A percentile compares a stretch with the other conserved stretches of the same genome.
Evolutionary conservation across 73 alveolate genomes (phyloP).

Genomic region (Paramecium tetraurelia): DNA sequence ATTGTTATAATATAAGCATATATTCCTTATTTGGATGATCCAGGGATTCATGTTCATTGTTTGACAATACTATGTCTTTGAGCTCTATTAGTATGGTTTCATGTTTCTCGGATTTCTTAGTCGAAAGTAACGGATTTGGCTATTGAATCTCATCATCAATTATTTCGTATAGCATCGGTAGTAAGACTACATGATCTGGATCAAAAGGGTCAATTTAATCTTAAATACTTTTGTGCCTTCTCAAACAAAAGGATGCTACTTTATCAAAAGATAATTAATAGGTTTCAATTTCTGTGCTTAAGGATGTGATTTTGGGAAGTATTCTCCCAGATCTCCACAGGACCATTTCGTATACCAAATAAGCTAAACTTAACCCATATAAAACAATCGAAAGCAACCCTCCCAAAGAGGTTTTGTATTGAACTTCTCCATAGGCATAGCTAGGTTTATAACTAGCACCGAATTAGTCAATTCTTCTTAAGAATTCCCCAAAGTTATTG

Average conservation of each 20-base stretch:
- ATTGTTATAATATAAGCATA: background rate
- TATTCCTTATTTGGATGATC: background rate
- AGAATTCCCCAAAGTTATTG: background rate
- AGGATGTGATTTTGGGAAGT: background rate
- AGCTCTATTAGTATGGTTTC: background rate
- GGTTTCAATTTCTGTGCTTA: background rate
- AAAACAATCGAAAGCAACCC: background rate
- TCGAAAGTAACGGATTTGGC: background rate
- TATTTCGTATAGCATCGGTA: background rate
- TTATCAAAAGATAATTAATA: background rate
- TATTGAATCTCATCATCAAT: background rate
- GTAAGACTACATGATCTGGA: background rate
- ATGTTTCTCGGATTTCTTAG: background rate
- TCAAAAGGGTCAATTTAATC: slow-evolving; percentile 10
- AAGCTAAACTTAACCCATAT: slow-evolving; percentile 26
- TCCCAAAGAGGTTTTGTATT: slow-evolving; percentile 19
- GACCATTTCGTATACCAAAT: background rate
- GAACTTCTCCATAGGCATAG: background rate
- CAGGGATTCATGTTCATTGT: background rate
- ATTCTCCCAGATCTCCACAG: background rate
- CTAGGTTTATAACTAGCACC: slow-evolving; percentile 37
- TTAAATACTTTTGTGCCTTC: background rate
- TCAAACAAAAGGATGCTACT: background rate
- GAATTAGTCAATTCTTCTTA: background rate
- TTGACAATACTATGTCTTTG: background rate